Evolutionary conservation across 2,329 filamentous ascomycete species (phyloP).

Genomic region (Hypoxylon rubiginosum): DNA sequence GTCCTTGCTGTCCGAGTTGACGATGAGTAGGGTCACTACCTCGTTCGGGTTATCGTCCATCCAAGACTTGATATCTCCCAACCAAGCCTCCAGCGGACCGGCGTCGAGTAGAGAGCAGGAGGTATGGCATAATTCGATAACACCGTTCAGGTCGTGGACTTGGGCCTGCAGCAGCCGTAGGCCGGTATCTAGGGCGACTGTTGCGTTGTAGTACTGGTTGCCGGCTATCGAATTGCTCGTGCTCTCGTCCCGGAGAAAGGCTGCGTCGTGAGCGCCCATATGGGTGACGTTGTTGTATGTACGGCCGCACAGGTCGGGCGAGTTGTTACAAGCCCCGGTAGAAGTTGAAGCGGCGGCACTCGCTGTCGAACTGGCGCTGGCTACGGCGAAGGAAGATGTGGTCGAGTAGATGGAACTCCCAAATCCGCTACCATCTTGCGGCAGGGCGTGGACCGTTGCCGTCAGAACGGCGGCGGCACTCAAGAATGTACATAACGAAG

Average conservation of each 20-base stretch:
- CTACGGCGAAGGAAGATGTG: constrained; percentile 40
- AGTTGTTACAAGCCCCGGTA: constrained; percentile 81
- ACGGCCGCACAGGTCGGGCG: constrained; percentile 77
- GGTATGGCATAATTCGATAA: constrained; percentile 78
- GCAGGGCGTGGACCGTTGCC: constrained; percentile 40
- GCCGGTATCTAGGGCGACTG: constrained; percentile 76
- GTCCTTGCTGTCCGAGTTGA: constrained; percentile 69
- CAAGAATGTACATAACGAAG: constrained; percentile 47
- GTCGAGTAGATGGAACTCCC: constrained; percentile 19
- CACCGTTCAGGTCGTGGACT: constrained; percentile 72
- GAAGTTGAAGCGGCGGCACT: constrained; percentile 47
- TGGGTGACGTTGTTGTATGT: constrained; percentile 83
- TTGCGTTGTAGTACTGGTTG: constrained; percentile 82
- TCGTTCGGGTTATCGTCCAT: constrained; percentile 78
- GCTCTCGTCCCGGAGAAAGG: constrained; percentile 75
- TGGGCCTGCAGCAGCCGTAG: constrained; percentile 79
- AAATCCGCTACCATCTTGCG: constrained; percentile 36
- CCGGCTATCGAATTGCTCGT: constrained; percentile 74
- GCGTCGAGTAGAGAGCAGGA: constrained; percentile 77
- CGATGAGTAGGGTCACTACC: constrained; percentile 79
- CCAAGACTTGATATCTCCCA: constrained; percentile 75
- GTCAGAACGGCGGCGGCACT: constrained; percentile 45
- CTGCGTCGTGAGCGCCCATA: constrained; percentile 81
- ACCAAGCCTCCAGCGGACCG: constrained; percentile 74
- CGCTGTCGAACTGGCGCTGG: constrained; percentile 36